A percentile compares a stretch with the other conserved stretches of the same genome.
phyloP scores from a whole-genome alignment of 169 alveolate species.

The Plasmodium adleri region DNA sequence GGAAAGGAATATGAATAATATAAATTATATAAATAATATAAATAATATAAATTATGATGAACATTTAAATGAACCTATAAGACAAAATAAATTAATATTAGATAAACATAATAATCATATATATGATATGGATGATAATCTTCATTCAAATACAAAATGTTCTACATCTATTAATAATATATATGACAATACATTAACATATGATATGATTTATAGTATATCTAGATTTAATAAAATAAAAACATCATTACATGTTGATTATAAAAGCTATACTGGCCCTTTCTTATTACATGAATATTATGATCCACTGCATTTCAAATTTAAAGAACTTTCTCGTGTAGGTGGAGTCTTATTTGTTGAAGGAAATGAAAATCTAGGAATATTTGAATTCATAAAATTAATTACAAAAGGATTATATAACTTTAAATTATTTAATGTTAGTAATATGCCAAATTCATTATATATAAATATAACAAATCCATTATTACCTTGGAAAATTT shows the following conservation, averaged over 20 bases:
- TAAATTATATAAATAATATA: neutral
- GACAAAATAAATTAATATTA: neutral
- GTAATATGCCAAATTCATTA: conserved; percentile 81
- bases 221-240: conserved; percentile 55
- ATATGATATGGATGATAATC: neutral
- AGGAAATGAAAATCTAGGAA: conserved; percentile 80
- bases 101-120: neutral
- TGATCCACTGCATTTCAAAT: conserved; percentile 78
- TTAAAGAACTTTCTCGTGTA: conserved; percentile 65
- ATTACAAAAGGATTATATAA: conserved; percentile 66
- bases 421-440: conserved; percentile 71
- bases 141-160: neutral
- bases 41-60: neutral
- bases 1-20: neutral
- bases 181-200: neutral
- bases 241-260: conserved; percentile 37
- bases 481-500: conserved; percentile 80
- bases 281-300: conserved; percentile 80
- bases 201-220: conserved; percentile 43
- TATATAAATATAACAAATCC: conserved; percentile 80
- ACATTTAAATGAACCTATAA: neutral
- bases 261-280: conserved; percentile 75
- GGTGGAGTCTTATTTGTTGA: conserved; percentile 80
- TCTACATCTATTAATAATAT: neutral
- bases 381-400: conserved; percentile 73